Evolutionary conservation across 2,329 filamentous ascomycete species (phyloP), one percentile per base, ranked within the genome.

Genomic region (Mycosphaerella sp.): DNA sequence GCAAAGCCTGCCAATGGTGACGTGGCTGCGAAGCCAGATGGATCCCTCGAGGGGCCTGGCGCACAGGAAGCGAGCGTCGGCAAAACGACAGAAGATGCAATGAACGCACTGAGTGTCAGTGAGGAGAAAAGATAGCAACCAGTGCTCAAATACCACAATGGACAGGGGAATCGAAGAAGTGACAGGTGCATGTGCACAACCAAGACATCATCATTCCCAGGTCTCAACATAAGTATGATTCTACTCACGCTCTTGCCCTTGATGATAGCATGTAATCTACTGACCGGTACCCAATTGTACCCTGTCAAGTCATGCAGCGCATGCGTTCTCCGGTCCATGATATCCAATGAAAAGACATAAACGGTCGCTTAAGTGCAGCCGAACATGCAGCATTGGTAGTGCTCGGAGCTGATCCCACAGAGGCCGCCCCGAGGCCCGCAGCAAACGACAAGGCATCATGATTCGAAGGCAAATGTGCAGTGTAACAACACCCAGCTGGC

Each of bases 11-110:
- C 51, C 55, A 57, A 53, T 40, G 61, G 54, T 1, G 67, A 66
- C 45, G 68, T 76, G 4, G 70, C 73, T 55, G 71, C 70, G 1
- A 72, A 76, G 67, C 69, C 74, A 8, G 74, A 77, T 57, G 75
- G 74, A 0, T 69, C 71, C 58, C 68, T 76, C 1, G 71, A 75
- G 61, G 74, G 74, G 3, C 69, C 70, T 6, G 64, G 59, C 14
- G 73, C 74, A 58, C 69, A 68, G 2, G 66, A 68, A 49, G 71
- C 73, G 8, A 73, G 69, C 60, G 67, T 76, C 10, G 74, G 73
- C 2, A 70, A 64, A 49, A 67, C 70, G 12, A 70, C 72, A 14
- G 68, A 73, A 23, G 66, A 66, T 10, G 72, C 69, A 17, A 69
- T 76, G 58, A 66, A 66, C 43, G 67, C 71, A 49, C 54, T 75